Evolutionary conservation across 2,329 filamentous ascomycete genomes (phyloP).

Genomic region (Scedosporium aurantiacum): DNA sequence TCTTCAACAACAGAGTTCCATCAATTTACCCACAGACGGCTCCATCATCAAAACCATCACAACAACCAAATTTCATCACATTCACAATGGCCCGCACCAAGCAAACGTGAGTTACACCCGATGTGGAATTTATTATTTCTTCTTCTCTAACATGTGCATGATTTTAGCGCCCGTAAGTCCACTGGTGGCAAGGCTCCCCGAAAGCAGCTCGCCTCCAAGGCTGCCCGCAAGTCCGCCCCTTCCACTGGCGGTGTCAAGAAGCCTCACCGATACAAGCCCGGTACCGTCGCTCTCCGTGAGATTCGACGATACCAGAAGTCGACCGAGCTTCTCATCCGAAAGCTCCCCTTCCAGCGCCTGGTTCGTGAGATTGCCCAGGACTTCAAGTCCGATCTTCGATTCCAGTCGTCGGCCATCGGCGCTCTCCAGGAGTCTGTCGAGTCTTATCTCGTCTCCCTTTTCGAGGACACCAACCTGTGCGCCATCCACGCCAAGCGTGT

Average conservation of each 20-base stretch:
- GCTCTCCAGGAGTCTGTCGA: constrained; percentile 98
- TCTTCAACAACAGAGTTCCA: constrained; percentile 25
- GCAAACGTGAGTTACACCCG: constrained; percentile 33
- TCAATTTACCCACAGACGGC: constrained; percentile 14
- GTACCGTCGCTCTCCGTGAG: constrained; percentile 95
- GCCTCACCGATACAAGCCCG: constrained; percentile 82
- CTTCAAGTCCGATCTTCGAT: constrained; percentile 90
- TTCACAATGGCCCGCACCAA: constrained; percentile 53
- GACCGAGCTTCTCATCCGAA: constrained; percentile 90
- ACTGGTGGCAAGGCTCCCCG: constrained; percentile 68
- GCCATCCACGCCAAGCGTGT: constrained; percentile 99
- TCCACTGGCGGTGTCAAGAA: constrained; percentile 97
- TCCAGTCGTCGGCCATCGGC: constrained; percentile 96
- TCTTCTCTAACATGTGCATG: background rate
- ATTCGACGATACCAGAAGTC: constrained; percentile 98
- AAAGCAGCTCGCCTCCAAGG: constrained; percentile 99
- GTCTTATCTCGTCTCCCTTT: constrained; percentile 95
- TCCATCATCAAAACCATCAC: constrained; percentile 17
- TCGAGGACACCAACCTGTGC: constrained; percentile 97
- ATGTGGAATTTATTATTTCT: background rate
- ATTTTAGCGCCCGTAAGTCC: constrained; percentile 53
- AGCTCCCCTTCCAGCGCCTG: constrained; percentile 95
- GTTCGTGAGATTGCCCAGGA: constrained; percentile 95
- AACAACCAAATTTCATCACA: constrained; percentile 12
- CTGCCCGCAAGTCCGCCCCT: constrained; percentile 93